phyloP scores from a whole-genome alignment of 345 rosid genomes.

The Salix arbutifolia region DNA sequence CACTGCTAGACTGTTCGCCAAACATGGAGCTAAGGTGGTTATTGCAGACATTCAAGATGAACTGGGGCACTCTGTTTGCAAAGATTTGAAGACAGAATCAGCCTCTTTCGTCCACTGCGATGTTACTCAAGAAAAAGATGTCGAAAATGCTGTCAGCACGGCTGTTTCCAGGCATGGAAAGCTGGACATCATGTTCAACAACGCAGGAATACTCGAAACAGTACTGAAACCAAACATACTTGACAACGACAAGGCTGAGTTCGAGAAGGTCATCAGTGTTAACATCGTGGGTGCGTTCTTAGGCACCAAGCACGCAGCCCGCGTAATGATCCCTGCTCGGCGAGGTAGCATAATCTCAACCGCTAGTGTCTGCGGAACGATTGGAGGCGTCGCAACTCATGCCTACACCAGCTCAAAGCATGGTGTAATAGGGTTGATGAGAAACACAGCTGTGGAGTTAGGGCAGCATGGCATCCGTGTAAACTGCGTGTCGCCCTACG shows the following conservation, averaged over 20 bases:
- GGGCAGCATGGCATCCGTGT: too few species aligned
- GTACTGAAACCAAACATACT: background rate
- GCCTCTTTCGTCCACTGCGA: conserved; percentile 9
- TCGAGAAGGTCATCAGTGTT: conserved; percentile 13
- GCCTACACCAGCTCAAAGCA: too few species aligned
- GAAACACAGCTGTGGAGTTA: too few species aligned
- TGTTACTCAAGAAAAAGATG: conserved; percentile 1
- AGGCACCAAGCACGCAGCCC: conserved; percentile 22
- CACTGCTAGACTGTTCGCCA: conserved; percentile 28
- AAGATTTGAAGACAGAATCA: background rate
- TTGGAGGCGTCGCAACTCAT: conserved; percentile 6
- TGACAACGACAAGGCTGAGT: conserved; percentile 6
- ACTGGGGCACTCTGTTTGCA: conserved; percentile 10
- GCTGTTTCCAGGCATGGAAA: conserved; percentile 8
- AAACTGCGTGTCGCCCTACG: too few species aligned
- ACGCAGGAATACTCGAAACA: background rate
- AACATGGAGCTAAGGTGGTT: conserved; percentile 36
- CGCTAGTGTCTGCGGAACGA: conserved; percentile 6
- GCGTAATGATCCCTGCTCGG: conserved; percentile 15
- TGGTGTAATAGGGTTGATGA: too few species aligned
- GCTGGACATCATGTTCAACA: conserved; percentile 15
- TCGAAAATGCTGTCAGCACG: conserved; percentile 1
- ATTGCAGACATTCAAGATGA: conserved; percentile 39
- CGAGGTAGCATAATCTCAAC: conserved; percentile 15
- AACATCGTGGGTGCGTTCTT: conserved; percentile 20